phyloP scores from a whole-genome alignment of 495 filamentous ascomycete species.

The Barbatosphaeria neglecta region DNA sequence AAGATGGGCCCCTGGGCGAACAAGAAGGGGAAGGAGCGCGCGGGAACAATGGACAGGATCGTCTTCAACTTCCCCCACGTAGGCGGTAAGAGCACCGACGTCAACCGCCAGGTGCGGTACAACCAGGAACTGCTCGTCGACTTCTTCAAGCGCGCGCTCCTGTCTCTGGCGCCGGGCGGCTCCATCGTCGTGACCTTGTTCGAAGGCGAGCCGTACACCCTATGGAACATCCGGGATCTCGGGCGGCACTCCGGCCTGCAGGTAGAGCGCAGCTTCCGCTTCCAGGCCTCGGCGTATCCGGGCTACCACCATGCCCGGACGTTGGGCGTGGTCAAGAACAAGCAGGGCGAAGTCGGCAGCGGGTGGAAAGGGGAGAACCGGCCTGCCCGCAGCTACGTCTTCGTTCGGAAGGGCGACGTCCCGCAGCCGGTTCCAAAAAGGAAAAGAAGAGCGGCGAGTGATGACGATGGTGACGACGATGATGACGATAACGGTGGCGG shows the following conservation, averaged over 20 bases:
- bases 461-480: slow-evolving; percentile 28
- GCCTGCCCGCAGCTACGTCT: slow-evolving; percentile 64
- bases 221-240: slow-evolving; percentile 88
- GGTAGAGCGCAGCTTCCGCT: slow-evolving; percentile 67
- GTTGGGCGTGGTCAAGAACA: slow-evolving; percentile 58
- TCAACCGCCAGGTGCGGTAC: slow-evolving; percentile 82
- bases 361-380: slow-evolving; percentile 74
- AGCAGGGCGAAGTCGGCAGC: slow-evolving; percentile 32
- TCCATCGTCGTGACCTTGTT: slow-evolving; percentile 80
- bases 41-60: slow-evolving; percentile 56
- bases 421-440: slow-evolving; percentile 2
- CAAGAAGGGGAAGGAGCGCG: slow-evolving; percentile 13
- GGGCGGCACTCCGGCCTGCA: slow-evolving; percentile 66
- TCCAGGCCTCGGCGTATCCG: slow-evolving; percentile 62
- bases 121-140: slow-evolving; percentile 83
- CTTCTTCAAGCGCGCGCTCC: slow-evolving; percentile 57
- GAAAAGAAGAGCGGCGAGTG: slow-evolving; percentile 4
- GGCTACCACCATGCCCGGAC: slow-evolving; percentile 85
- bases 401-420: slow-evolving; percentile 50
- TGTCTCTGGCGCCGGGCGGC: slow-evolving; percentile 35
- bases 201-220: slow-evolving; percentile 82
- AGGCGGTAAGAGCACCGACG: slow-evolving; percentile 80
- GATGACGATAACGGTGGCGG: slow-evolving; percentile 32
- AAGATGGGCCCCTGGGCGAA: slow-evolving; percentile 44
- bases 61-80: slow-evolving; percentile 97